Conservation (phyloP, 257 asterid genomes). For the Fraxinus anomala region DNA sequence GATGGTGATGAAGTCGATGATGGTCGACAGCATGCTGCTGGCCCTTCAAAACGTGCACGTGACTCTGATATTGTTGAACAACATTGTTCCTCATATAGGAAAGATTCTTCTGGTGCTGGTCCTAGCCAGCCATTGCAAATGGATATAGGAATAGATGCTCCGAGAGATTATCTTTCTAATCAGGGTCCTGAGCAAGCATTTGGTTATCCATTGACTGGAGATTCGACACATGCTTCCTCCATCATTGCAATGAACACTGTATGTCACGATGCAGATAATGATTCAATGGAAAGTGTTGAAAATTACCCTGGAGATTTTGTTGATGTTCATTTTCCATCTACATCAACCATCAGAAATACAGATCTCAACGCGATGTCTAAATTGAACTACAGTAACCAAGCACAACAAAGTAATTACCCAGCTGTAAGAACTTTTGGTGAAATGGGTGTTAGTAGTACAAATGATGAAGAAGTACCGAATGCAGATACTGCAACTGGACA, state of each 20-base stretch:
- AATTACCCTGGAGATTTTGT: conserved; percentile 69
- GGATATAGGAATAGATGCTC: conserved; percentile 58
- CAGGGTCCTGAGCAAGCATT: conserved; percentile 56
- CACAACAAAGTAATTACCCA: conserved; percentile 90
- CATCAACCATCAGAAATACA: conserved; percentile 59
- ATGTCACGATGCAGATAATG: conserved; percentile 60
- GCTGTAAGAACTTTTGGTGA: conserved; percentile 64
- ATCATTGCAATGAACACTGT: conserved; percentile 95
- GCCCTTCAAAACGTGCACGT: conserved; percentile 88
- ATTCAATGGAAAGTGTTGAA: conserved; percentile 98
- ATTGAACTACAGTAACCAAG: conserved; percentile 89
- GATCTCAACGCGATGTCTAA: conserved; percentile 81
- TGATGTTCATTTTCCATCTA: conserved; percentile 76
- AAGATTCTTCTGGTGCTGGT: conserved; percentile 78
- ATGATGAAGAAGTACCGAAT: conserved; percentile 92
- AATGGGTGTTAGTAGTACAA: conserved; percentile 94
- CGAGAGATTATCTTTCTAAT: conserved; percentile 49
- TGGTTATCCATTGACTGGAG: conserved; percentile 67
- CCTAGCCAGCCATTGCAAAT: conserved; percentile 80
- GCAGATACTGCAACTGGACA: conserved; percentile 83
- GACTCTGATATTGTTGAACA: conserved; percentile 51
- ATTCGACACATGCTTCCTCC: conserved; percentile 77
- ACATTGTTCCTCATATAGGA: conserved; percentile 45
- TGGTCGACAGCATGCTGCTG: conserved; percentile 70
- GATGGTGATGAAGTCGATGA: conserved; percentile 97